phyloP scores from a whole-genome alignment of 345 rosid genomes.

The Cochlearia excelsa region DNA sequence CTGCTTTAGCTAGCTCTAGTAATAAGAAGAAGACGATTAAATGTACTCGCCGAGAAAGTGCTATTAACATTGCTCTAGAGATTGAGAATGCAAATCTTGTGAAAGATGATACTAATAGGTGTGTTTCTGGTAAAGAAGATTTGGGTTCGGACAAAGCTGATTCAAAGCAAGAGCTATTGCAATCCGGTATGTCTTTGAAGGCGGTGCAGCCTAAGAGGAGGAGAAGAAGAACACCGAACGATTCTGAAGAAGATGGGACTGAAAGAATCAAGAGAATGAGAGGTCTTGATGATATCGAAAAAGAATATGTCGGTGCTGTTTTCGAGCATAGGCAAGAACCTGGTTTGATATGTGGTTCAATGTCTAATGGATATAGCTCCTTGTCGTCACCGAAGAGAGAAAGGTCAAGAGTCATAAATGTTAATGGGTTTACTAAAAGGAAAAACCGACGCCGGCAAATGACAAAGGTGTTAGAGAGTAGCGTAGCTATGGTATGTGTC shows the following conservation, averaged over 20 bases:
- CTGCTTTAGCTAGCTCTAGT: slow-evolving; percentile 48
- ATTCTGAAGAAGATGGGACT: slow-evolving; percentile 95
- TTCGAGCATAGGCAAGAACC: slow-evolving; percentile 41
- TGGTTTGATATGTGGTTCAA: slow-evolving; percentile 36
- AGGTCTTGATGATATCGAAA: slow-evolving; percentile 93
- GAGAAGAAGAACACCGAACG: slow-evolving; percentile 92
- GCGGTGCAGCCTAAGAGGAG: slow-evolving; percentile 64
- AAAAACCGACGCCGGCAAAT: slow-evolving; percentile 76
- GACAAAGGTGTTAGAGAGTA: slow-evolving; percentile 88
- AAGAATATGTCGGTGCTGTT: slow-evolving; percentile 37
- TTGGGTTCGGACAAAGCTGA: slow-evolving; percentile 38
- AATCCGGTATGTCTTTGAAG: slow-evolving; percentile 61
- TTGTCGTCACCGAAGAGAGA: slow-evolving; percentile 52
- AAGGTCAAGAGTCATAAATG: slow-evolving; percentile 61
- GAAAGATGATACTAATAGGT: slow-evolving; percentile 46
- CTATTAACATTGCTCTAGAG: slow-evolving; percentile 87
- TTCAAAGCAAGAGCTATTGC: slow-evolving; percentile 64
- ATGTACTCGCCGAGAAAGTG: slow-evolving; percentile 93
- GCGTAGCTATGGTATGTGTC: slow-evolving; percentile 63
- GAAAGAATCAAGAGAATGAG: slow-evolving; percentile 95
- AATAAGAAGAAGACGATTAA: slow-evolving; percentile 68
- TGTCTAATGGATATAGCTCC: slow-evolving; percentile 50
- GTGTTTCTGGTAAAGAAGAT: slow-evolving; percentile 46
- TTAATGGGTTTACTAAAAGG: slow-evolving; percentile 60
- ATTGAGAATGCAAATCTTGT: slow-evolving; percentile 72